Evolutionary conservation across 257 asterid genomes (phyloP), one percentile per base, ranked within the genome.

Genomic region (Solanum tacnaense): DNA sequence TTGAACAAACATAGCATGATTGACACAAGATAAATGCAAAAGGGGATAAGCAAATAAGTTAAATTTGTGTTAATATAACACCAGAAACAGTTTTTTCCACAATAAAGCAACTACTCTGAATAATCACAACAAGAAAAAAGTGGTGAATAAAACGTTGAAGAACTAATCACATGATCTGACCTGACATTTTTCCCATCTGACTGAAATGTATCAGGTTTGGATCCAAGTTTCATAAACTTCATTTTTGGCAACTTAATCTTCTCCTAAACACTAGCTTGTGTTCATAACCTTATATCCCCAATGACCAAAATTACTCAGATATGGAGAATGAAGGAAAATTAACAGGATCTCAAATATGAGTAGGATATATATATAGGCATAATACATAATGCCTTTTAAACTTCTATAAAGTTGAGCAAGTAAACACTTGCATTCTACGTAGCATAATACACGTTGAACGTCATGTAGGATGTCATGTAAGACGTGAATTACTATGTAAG

Each of bases 201-300:
- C 94, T 95, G 98, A 89, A 96, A 96, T 8, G 93, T 88, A 91
- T 96, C 98, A 3, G 98, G 95, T 91, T 96, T 96, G 91, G 98
- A 96, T 93, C 98, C 98, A 91, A 96, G 99, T 93, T 96, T 96
- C 99, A 96, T 96, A 91, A 95, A 96, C 99, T 96, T 96, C 98
- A 96, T 56, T 96, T 89, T 73, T 90, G 85, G 87, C 92, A 87
- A 85, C 10, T 32, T 36, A 86, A 93, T 67, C 73, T 67, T 25
- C 34, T 25, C 20, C 73, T 27, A 6, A 9, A 25, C 72, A n/a
- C 72, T 56, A 56, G 25, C 65, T 56, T 56, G n/a, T 7, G 65
- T 56, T 56, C 65, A 56, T 56, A 56, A 56, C 65, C 65, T 56
- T 18, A 56, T 56, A 56, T 56, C 25, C 65, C 65, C 62, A 56